Evolutionary conservation across 768 basidiomycete genomes (phyloP).

Genomic region (Naganishia kalamii): DNA sequence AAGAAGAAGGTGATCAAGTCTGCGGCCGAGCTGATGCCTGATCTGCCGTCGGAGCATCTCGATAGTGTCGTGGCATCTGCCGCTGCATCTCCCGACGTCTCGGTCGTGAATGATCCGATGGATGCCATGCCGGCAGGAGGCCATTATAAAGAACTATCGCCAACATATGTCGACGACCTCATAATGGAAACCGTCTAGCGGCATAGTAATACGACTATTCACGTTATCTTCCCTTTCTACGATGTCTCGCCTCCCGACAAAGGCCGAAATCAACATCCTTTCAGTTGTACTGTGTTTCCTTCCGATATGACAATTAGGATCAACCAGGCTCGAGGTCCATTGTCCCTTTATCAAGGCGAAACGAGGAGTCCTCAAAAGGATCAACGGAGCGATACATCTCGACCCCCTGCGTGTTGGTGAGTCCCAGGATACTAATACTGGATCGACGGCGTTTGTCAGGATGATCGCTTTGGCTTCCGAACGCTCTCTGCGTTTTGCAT

Average conservation of each 20-base stretch:
- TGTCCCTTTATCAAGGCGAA: background rate
- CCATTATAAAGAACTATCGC: background rate
- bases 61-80: background rate
- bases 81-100: background rate
- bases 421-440: background rate
- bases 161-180: slow-evolving; percentile 7
- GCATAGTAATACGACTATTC: background rate
- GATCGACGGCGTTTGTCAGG: background rate
- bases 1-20: slow-evolving; percentile 16
- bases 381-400: background rate
- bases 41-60: background rate
- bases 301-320: background rate
- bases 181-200: slow-evolving; percentile 8
- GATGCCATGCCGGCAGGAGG: background rate
- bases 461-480: background rate
- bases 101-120: slow-evolving; percentile 9
- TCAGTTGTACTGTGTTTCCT: slow-evolving; percentile 2
- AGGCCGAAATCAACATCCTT: background rate
- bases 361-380: slow-evolving; percentile 8
- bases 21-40: background rate
- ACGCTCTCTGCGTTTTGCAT: no score
- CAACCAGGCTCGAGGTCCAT: background rate
- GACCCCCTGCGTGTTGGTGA: background rate
- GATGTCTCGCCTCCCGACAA: background rate
- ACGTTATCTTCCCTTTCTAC: no score